phyloP scores from a whole-genome alignment of 371 early-diverging fungal species.

The Thermomucor indicae-seudaticae region DNA sequence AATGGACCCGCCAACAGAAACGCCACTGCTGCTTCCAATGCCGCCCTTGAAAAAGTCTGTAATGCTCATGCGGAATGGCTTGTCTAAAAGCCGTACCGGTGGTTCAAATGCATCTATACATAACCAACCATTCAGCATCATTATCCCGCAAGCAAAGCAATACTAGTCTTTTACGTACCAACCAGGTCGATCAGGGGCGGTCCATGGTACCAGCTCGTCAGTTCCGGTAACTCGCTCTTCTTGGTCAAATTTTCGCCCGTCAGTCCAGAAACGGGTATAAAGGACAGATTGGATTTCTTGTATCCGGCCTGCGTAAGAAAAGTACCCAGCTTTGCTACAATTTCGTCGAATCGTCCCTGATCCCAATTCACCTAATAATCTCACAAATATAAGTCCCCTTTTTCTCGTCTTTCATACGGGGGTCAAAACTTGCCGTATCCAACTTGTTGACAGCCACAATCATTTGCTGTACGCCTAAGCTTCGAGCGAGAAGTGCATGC shows the following conservation, averaged over 20 bases:
- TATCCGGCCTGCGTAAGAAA: constrained; percentile 81
- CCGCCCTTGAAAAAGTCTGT: constrained; percentile 87
- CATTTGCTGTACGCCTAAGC: constrained; percentile 84
- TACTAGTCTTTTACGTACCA: constrained; percentile 25
- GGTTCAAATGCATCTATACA: constrained; percentile 64
- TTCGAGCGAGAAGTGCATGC: constrained; percentile 86
- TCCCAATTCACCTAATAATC: constrained; percentile 66
- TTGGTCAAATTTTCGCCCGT: constrained; percentile 78
- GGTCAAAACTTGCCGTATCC: constrained; percentile 68
- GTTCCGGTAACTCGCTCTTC: constrained; percentile 39
- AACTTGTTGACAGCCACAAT: constrained; percentile 93
- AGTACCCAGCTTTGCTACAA: constrained; percentile 53
- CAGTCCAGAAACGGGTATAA: constrained; percentile 88
- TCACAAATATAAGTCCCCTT: neutral
- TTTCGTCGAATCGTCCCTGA: constrained; percentile 69
- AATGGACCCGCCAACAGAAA: constrained; percentile 83
- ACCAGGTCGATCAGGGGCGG: constrained; percentile 60
- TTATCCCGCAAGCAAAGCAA: neutral
- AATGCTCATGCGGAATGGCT: constrained; percentile 79
- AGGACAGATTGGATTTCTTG: constrained; percentile 61
- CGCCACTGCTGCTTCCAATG: constrained; percentile 58
- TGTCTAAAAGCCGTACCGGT: constrained; percentile 72
- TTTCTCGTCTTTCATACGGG: too few relatives aligned
- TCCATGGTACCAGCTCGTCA: constrained; percentile 68
- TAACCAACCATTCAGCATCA: neutral